phyloP scores from a whole-genome alignment of 345 rosid genomes.

The Hibiscus tridactylites region DNA sequence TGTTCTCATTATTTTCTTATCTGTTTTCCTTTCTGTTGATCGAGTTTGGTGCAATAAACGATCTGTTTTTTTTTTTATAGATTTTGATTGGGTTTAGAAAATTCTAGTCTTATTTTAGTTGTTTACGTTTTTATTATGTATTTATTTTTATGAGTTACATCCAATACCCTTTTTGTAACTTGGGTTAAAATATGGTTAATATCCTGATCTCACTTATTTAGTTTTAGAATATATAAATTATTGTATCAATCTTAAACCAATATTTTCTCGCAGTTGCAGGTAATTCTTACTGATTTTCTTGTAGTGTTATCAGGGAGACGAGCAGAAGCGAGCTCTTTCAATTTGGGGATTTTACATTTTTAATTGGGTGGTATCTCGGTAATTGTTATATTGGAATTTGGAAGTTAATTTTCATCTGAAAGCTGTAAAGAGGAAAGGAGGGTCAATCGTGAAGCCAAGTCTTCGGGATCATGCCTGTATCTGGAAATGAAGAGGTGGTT shows the following conservation, averaged over 20 bases:
- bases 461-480: constrained; percentile 30
- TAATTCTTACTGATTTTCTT: neutral
- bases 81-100: neutral
- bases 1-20: neutral
- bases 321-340: neutral
- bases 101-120: neutral
- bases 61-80: neutral
- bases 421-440: constrained; percentile 14
- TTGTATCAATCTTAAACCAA: too few species aligned
- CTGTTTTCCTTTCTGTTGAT: neutral
- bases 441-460: constrained; percentile 7
- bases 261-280: constrained; percentile 2
- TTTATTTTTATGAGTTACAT: neutral
- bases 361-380: neutral
- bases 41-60: neutral
- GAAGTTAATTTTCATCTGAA: constrained; percentile 1
- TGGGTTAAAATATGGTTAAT: neutral
- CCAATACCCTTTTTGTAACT: neutral
- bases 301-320: neutral
- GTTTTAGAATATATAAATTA: neutral
- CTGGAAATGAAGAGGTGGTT: constrained; percentile 57
- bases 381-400: neutral
- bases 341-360: neutral
- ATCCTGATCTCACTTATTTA: neutral
- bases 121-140: neutral